phyloP scores from a whole-genome alignment of 306 rosid genomes.

The Lathyrus tuberosus region DNA sequence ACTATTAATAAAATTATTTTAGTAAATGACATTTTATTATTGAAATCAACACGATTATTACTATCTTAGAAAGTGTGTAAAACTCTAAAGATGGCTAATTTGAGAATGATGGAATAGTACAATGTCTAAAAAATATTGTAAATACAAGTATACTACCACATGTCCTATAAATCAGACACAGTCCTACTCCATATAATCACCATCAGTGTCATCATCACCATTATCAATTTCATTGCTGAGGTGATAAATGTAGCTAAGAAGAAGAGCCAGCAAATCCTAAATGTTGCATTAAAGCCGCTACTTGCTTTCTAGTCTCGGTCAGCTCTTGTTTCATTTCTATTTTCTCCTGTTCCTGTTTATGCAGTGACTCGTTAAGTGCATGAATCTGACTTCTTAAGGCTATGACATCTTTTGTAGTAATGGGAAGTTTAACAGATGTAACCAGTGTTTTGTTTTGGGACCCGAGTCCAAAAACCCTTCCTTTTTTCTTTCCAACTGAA shows the following conservation, averaged over 20 bases:
- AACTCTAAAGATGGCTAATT: too few species aligned
- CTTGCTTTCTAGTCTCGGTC: not conserved
- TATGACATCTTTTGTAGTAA: not conserved
- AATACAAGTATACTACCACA: not conserved
- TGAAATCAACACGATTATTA: too few species aligned
- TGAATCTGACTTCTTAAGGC: slow-evolving; percentile 2
- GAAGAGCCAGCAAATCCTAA: not conserved
- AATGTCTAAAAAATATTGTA: too few species aligned
- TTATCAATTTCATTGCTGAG: slow-evolving; percentile 2
- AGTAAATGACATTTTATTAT: too few species aligned
- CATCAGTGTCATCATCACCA: not conserved
- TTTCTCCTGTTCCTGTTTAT: slow-evolving; percentile 20
- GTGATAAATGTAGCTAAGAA: not conserved
- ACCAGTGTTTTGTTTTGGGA: not conserved
- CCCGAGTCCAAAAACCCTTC: slow-evolving; percentile 1
- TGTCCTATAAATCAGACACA: not conserved
- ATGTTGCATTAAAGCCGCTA: slow-evolving; percentile 7
- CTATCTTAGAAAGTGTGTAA: too few species aligned
- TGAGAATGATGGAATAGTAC: too few species aligned
- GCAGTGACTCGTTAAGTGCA: not conserved
- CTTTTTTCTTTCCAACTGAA: not conserved
- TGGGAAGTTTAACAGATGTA: not conserved
- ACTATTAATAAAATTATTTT: too few species aligned
- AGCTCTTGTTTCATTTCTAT: not conserved
- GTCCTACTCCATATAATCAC: not conserved